phyloP scores from a whole-genome alignment of 495 filamentous ascomycete species.

The Lasiosphaeris hirsuta region DNA sequence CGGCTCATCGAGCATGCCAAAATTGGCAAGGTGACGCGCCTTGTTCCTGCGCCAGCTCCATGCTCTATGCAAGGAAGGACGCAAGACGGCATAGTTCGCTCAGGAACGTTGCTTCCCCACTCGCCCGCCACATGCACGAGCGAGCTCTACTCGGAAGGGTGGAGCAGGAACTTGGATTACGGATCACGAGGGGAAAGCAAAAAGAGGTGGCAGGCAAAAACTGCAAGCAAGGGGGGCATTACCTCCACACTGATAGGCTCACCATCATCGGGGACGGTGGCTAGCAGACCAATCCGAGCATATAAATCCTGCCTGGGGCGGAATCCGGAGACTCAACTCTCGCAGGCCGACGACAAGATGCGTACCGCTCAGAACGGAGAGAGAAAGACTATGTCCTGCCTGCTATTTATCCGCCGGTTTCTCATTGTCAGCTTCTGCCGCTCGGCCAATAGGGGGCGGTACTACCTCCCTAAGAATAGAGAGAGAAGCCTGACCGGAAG shows the following conservation, averaged over 20 bases:
- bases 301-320: not conserved
- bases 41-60: conserved; percentile 24
- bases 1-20: conserved; percentile 20
- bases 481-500: conserved; percentile 5
- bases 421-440: conserved; percentile 13
- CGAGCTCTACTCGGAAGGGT: conserved; percentile 1
- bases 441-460: conserved; percentile 2
- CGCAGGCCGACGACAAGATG: conserved; percentile 5
- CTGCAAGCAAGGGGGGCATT: not conserved
- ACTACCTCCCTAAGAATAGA: conserved; percentile 20
- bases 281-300: conserved; percentile 6
- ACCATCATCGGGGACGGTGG: not conserved
- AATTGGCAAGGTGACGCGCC: conserved; percentile 14
- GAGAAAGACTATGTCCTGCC: conserved; percentile 3
- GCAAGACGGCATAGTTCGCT: conserved; percentile 14
- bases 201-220: conserved; percentile 1
- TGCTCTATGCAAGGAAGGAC: conserved; percentile 18
- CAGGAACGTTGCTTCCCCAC: conserved; percentile 13
- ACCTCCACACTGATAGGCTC: conserved; percentile 2
- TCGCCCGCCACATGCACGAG: conserved; percentile 10
- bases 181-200: conserved; percentile 5
- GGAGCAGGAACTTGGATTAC: conserved; percentile 16
- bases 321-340: conserved; percentile 7
- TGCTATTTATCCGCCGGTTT: conserved; percentile 22
- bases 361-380: conserved; percentile 1